Evolutionary conservation across 495 filamentous ascomycete species (phyloP), one percentile per base, ranked within the genome.

Genomic region (Aspergillus cristatus): DNA sequence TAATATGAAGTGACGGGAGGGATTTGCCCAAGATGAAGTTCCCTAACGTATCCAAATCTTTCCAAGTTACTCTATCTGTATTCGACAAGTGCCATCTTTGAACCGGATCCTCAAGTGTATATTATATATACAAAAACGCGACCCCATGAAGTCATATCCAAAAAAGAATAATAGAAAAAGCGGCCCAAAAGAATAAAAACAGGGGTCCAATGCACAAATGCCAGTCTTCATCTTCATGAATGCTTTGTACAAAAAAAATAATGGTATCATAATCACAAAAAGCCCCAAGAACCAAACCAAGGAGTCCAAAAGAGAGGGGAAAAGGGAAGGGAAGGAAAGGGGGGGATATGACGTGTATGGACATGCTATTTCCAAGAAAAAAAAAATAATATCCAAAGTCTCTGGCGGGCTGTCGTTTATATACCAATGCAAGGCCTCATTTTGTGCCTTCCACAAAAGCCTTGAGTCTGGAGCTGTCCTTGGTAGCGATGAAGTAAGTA

Each of bases 401-500:
- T n/a, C n/a, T n/a, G n/a, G n/a, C n/a, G n/a, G n/a, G n/a, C n/a
- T n/a, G n/a, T n/a, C n/a, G n/a, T n/a, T 24, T 24, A 24, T 24
- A 24, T 24, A 24, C 20, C 20, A 24, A 4, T 24, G 20, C 20
- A 8, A 24, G 20, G n/a, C 14, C 24, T 60, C 40, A 67, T 14
- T 45, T 17, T 37, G 52, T 48, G 30, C 46, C 56, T 17, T 73
- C 65, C 29, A 55, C 55, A 47, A 74, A 74, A 1, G 59, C 58
- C 32, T 65, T 68, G 37, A 75, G 50, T 29, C 58, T 57, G 15
- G 67, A 67, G 45, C 72, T 72, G 44, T 94, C 87, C 62, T 88
- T 93, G 7, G 74, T 89, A 32, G 88, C 84, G 45, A 97, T 82
- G 49, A 80, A 94, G 51, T 88, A 98, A 33, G 76, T 77, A 28